phyloP scores from a whole-genome alignment of 768 basidiomycete genomes.

The Lepiota brunneoincarnata region DNA sequence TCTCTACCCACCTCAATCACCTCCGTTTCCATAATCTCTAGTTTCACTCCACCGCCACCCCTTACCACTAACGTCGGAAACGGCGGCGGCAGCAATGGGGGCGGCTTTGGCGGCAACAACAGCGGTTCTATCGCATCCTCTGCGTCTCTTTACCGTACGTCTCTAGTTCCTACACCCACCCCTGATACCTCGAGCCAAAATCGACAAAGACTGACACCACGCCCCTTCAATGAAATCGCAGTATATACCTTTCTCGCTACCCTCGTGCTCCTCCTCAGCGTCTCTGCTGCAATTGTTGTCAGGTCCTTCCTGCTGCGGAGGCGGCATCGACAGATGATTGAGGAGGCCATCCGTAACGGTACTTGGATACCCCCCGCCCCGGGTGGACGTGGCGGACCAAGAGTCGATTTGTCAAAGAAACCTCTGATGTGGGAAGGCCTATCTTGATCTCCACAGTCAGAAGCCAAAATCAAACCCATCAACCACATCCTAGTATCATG shows the following conservation, averaged over 20 bases:
- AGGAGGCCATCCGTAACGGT: conserved; percentile 63
- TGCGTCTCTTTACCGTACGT: conserved; percentile 33
- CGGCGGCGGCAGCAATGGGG: background rate
- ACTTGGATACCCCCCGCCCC: conserved; percentile 49
- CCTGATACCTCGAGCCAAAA: background rate
- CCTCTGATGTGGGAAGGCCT: conserved; percentile 49
- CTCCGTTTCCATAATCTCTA: background rate
- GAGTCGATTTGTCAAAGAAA: conserved; percentile 42
- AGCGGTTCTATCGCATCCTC: conserved; percentile 20
- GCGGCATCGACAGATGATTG: conserved; percentile 55
- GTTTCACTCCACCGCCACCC: conserved; percentile 2
- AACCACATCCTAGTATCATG: background rate
- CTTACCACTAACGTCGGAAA: background rate
- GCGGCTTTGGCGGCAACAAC: background rate
- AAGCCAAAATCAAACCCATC: conserved; percentile 5
- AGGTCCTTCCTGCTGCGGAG: conserved; percentile 65
- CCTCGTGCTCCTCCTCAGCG: conserved; percentile 60
- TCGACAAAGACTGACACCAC: conserved; percentile 2
- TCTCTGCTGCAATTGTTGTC: conserved; percentile 65
- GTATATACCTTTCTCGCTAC: conserved; percentile 60
- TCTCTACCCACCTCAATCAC: background rate
- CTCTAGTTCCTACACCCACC: background rate
- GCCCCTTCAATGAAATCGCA: conserved; percentile 17
- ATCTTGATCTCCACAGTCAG: conserved; percentile 25
- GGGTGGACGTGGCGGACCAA: conserved; percentile 16